Conservation (phyloP, 78 protist species). For the Speleostelium caveatum region DNA sequence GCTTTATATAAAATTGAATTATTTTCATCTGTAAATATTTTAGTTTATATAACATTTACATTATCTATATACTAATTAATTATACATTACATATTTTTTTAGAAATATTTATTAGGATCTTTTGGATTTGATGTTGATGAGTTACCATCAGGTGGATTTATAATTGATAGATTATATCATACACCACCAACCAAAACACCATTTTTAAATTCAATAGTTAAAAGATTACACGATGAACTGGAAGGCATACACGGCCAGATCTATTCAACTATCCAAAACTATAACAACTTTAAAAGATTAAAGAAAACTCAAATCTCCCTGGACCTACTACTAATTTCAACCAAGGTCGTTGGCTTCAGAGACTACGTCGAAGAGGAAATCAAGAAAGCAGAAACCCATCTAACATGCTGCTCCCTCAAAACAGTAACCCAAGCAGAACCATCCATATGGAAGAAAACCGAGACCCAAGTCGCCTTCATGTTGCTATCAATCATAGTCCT, state of each 20-base stretch:
- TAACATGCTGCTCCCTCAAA: conserved; percentile 25
- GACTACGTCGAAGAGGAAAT: conserved; percentile 57
- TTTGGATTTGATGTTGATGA: conserved; percentile 62
- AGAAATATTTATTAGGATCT: conserved; percentile 53
- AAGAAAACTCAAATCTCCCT: conserved; percentile 29
- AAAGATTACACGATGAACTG: conserved; percentile 46
- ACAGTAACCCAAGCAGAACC: too few species aligned
- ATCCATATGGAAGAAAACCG: too few species aligned
- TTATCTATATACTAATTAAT: not conserved
- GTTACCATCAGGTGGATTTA: not conserved
- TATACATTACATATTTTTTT: not conserved
- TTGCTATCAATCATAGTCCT: too few species aligned
- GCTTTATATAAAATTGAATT: conserved; percentile 4
- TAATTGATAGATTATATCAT: conserved; percentile 64
- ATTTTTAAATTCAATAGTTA: conserved; percentile 9
- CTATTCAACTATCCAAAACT: not conserved
- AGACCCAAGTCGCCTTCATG: too few species aligned
- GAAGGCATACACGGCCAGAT: conserved; percentile 4
- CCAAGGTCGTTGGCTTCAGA: conserved; percentile 22
- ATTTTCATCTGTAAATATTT: conserved; percentile 25
- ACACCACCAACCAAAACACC: conserved; percentile 68
- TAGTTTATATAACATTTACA: not conserved
- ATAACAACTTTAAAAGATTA: not conserved
- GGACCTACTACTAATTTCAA: conserved; percentile 10
- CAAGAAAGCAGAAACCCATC: conserved; percentile 25